Base-by-base conservation (phyloP, 1,139 yeast species). In the Blastobotrys proliferans region DNA sequence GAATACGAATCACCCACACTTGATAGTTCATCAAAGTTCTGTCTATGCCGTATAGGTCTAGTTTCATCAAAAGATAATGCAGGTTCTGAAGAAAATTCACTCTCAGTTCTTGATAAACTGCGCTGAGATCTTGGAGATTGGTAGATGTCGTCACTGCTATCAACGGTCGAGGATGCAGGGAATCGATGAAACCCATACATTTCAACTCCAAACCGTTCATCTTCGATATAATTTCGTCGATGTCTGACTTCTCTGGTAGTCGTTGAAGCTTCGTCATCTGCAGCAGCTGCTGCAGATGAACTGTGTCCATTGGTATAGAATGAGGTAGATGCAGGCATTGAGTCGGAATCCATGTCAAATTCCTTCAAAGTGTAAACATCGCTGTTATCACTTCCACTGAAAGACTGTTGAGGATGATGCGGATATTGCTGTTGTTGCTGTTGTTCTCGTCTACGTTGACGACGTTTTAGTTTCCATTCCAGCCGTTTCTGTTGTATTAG, bases 401-500 rank as follows among this genome's bases (percentile, higher is more conserved):
- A 27, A 35, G 27, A 5, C 27, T 32, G 31, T 35, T 17, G n/a
- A 4, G 32, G 9, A 27, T 26, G 27, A 18, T 35, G 13, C 24
- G 19, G 10, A 11, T 35, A 24, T 14, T 33, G 27, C 4, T 30
- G 18, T 14, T 10, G 14, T 18, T 17, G 21, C 17, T n/a, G 35
- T 25, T 20, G 25, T 9, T 20, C 11, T 9, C 31, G 13, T 10
- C 18, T 21, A 16, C 35, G 36, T 2, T 16, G 25, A 21, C 37
- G 28, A n/a, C 28, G 14, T 11, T 47, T 30, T 13, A 51, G 35
- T 26, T 54, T 40, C 33, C 51, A 38, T 36, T 53, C 56, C 24
- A 50, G 49, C 20, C 48, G 43, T 40, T 52, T 49, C 38, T 48
- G 46, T 38, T 51, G 50, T 17, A 55, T 40, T 10, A 45, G 44